A percentile compares a stretch with the other conserved stretches of the same genome.
phyloP scores from a whole-genome alignment of 2,329 filamentous ascomycete species.

The Penicillium verrucosum region DNA sequence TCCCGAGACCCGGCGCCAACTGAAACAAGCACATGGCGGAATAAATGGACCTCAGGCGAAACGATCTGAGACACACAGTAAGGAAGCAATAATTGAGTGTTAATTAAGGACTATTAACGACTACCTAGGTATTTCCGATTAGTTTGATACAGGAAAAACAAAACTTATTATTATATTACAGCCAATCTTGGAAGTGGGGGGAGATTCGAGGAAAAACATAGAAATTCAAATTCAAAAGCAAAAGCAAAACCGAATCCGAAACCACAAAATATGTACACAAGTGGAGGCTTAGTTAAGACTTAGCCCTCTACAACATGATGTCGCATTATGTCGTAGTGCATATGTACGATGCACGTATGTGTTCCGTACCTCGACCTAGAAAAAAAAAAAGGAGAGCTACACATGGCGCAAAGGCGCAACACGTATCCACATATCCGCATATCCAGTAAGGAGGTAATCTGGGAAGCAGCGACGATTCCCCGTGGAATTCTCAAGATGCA shows the following conservation, averaged over 20 bases:
- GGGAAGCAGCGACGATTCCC: not conserved
- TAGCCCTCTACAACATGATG: not conserved
- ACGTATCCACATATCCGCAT: not conserved
- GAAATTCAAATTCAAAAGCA: not conserved
- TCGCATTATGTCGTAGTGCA: not conserved
- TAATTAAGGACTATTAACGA: not conserved
- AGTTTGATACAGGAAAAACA: not conserved
- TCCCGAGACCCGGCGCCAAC: not conserved
- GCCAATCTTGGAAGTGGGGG: not conserved
- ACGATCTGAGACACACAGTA: not conserved
- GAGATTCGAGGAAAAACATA: not conserved
- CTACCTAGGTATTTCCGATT: not conserved
- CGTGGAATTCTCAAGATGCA: constrained; percentile 4
- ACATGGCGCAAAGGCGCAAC: constrained; percentile 5
- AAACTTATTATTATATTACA: not conserved
- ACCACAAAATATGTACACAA: not conserved
- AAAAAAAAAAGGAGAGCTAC: not conserved
- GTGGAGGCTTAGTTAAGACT: not conserved
- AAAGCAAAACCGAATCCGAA: not conserved
- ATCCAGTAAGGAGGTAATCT: not conserved
- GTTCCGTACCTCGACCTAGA: not conserved
- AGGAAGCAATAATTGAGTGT: not conserved
- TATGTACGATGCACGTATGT: not conserved
- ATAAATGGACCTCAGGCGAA: not conserved
- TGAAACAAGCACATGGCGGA: constrained; percentile 4